phyloP scores from a whole-genome alignment of 2,329 filamentous ascomycete genomes.

The Talaromyces sp. region DNA sequence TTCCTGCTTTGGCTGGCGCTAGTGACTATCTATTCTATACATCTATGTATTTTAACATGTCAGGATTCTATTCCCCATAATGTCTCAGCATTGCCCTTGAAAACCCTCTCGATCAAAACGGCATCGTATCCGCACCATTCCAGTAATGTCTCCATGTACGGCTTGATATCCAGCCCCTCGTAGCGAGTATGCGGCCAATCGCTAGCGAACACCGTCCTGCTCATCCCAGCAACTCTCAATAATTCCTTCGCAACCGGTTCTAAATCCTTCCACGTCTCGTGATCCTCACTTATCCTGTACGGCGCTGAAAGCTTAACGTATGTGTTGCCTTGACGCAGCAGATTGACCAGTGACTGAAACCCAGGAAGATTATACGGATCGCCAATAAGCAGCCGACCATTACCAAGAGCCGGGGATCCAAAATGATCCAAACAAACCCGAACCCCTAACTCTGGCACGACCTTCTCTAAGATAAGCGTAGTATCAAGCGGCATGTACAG shows the following conservation, averaged over 20 bases:
- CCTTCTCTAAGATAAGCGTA: conserved; percentile 49
- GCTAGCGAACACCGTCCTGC: conserved; percentile 57
- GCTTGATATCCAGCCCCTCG: conserved; percentile 56
- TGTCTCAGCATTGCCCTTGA: conserved; percentile 56
- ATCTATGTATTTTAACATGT: too few relatives aligned
- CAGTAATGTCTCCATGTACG: conserved; percentile 56
- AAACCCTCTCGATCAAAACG: conserved; percentile 51
- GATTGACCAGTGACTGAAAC: conserved; percentile 49
- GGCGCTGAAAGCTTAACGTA: conserved; percentile 61
- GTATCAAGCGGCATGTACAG: conserved; percentile 57
- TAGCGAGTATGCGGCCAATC: conserved; percentile 67
- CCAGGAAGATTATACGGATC: conserved; percentile 51
- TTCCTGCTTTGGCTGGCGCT: too few relatives aligned
- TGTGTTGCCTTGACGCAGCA: conserved; percentile 50
- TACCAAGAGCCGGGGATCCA: conserved; percentile 48
- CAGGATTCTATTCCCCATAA: conserved; percentile 42
- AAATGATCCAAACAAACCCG: conserved; percentile 62
- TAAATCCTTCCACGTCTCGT: conserved; percentile 46
- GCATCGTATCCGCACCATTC: conserved; percentile 52
- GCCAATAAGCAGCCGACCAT: conserved; percentile 14
- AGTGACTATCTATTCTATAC: too few relatives aligned
- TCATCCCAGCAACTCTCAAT: conserved; percentile 42
- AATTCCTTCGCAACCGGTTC: conserved; percentile 53
- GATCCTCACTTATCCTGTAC: conserved; percentile 52
- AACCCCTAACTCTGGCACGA: conserved; percentile 52